A percentile compares a stretch with the other conserved stretches of the same genome.
phyloP scores from a whole-genome alignment of 768 basidiomycete species.

The Mycena venus region DNA sequence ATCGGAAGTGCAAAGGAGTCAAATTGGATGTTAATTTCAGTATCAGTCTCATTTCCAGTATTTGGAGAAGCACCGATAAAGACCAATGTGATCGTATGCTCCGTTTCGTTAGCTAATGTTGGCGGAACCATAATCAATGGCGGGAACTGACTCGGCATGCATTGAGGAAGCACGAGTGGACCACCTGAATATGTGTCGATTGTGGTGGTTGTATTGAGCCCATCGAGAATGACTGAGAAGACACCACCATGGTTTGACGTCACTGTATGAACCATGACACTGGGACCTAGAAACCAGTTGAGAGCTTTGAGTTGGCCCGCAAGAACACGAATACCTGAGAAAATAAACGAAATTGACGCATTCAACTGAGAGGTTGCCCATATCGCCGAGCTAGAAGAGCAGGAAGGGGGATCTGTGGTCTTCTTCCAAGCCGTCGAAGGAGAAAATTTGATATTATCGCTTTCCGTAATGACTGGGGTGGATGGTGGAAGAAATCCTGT shows the following conservation, averaged over 20 bases:
- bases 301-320: background rate
- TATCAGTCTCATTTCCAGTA: background rate
- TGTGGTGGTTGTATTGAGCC: constrained; percentile 26
- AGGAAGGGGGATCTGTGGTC: constrained; percentile 2
- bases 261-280: constrained; percentile 36
- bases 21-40: background rate
- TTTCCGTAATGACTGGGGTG: constrained; percentile 13
- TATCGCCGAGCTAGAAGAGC: constrained; percentile 8
- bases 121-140: background rate
- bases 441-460: constrained; percentile 17
- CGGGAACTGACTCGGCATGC: constrained; percentile 3
- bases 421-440: constrained; percentile 29
- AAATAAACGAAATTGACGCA: constrained; percentile 36
- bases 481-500: constrained; percentile 25
- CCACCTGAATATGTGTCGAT: constrained; percentile 34
- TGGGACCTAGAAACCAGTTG: constrained; percentile 31
- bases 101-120: background rate
- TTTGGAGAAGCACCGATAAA: background rate
- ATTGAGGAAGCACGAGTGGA: background rate
- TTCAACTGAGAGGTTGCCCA: constrained; percentile 32
- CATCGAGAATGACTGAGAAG: constrained; percentile 35
- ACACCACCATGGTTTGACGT: constrained; percentile 35
- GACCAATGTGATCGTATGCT: background rate
- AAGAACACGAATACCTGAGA: constrained; percentile 30
- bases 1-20: background rate